These are phyloP conservation scores for Trichoderma sp. DNA, from an alignment of 2,329 filamentous ascomycete species.

Conservation along the genomic window DNA sequence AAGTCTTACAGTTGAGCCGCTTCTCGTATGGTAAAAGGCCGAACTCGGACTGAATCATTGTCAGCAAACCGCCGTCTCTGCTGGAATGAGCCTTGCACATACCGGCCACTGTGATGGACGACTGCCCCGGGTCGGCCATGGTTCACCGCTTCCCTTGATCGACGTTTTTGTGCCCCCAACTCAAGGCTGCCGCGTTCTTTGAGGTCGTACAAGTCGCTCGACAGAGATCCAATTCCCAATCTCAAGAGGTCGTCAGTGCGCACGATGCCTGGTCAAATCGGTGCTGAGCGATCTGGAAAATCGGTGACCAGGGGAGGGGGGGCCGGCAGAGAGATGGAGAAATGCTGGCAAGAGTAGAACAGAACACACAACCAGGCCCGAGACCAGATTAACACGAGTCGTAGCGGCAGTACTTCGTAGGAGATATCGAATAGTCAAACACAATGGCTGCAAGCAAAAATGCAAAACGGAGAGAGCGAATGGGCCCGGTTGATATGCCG, in stretches of 20 bases:
- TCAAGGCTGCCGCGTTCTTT: neutral
- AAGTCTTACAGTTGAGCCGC: conserved; percentile 75
- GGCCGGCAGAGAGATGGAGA: conserved; percentile 2
- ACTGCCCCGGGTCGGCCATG: conserved; percentile 36
- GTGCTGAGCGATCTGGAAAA: neutral
- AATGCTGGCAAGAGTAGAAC: neutral
- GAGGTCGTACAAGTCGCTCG: neutral
- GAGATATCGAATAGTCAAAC: conserved; percentile 23
- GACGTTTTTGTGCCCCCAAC: neutral
- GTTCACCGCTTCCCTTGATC: neutral
- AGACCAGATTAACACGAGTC: neutral
- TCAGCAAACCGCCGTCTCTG: conserved; percentile 25
- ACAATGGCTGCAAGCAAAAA: conserved; percentile 23
- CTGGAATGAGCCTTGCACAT: conserved; percentile 23
- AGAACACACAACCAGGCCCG: conserved; percentile 5
- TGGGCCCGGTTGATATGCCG: conserved; percentile 17
- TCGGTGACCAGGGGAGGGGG: conserved; percentile 2
- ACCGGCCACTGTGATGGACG: conserved; percentile 60
- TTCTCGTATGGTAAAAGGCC: conserved; percentile 81
- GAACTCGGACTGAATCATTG: conserved; percentile 57
- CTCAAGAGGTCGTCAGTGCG: neutral
- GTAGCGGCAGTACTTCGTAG: neutral
- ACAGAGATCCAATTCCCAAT: neutral
- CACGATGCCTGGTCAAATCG: neutral
- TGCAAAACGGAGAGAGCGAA: conserved; percentile 12